phyloP scores from a whole-genome alignment of 257 asterid species.

The Scutellaria galericulata region DNA sequence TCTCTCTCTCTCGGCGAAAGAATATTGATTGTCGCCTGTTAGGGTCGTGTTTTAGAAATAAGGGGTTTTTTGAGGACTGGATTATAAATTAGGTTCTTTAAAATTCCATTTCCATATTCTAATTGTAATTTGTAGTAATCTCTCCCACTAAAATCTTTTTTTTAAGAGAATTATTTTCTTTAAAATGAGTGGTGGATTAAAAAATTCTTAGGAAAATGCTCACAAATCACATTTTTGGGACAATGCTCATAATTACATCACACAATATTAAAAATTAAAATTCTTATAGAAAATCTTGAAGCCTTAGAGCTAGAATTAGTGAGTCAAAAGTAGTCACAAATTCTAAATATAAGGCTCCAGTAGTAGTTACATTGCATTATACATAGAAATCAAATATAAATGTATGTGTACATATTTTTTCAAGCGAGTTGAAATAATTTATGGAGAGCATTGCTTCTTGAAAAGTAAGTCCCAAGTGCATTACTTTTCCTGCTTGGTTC shows the following conservation, averaged over 20 bases:
- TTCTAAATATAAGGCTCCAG: constrained; percentile 24
- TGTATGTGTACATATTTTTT: neutral
- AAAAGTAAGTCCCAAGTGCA: constrained; percentile 73
- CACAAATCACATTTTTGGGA: too few relatives aligned
- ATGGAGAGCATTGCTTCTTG: constrained; percentile 69
- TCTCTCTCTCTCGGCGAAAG: constrained; percentile 10
- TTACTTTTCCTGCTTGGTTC: constrained; percentile 72
- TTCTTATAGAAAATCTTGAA: neutral
- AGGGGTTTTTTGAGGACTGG: constrained; percentile 15
- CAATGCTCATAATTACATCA: neutral
- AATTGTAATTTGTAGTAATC: too few relatives aligned
- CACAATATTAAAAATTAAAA: neutral
- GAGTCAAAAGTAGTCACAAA: constrained; percentile 15
- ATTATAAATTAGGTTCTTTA: neutral
- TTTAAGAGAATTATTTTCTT: too few relatives aligned
- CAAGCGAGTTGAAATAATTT: constrained; percentile 74
- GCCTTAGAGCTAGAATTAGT: constrained; percentile 31
- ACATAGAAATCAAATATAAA: neutral
- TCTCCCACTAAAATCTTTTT: too few relatives aligned
- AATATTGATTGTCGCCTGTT: neutral
- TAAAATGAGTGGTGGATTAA: too few relatives aligned
- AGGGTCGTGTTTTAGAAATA: constrained; percentile 25
- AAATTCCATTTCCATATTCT: too few relatives aligned
- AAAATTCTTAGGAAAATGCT: too few relatives aligned
- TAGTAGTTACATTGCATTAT: constrained; percentile 2